Evolutionary conservation across 257 asterid genomes (phyloP), one percentile per base, ranked within the genome.

Genomic region (Agastache rugosa): DNA sequence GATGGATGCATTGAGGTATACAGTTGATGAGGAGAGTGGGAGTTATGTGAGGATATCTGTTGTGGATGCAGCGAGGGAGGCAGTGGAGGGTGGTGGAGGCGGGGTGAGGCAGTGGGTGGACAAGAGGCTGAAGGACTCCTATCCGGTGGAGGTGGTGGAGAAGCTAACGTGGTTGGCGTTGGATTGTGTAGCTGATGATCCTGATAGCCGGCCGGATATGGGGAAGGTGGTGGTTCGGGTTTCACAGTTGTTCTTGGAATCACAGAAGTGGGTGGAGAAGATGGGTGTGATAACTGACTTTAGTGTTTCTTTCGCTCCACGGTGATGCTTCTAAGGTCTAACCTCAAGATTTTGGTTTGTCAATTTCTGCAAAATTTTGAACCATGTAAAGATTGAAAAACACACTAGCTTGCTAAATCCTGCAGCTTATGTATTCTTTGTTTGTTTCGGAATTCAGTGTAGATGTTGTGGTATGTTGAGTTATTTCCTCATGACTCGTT

Each of bases 101-200:
- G 78, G 81, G 72, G 75, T 74, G 39, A 82, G 86, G 61, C 67
- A 63, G 25, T 79, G 88, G 83, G 78, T 79, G 65, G 97, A 94
- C 62, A 79, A 63, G 83, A 78, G 97, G 87, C 66, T 94, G 86
- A 78, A 83, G 55, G 99, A 94, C 75, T 94, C 98, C 14, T 94
- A 84, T 15, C 99, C 99, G 55, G 96, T 92, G 75, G 88, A 79
- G 76, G 96, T 88, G 76, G 93, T 83, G 78, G 92, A 87, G 91
- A 92, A 80, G 76, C 64, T 90, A 80, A 75, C 85, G 0, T 85
- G 87, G 2, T 72, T 94, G 70, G 98, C 87, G 0, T 72, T 94
- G 82, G 92, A 89, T 41, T 92, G 99, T 42, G 90, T 89, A 63
- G 81, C 35, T 67, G 96, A 84, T 77, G 90, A 90, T 63, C 90